Evolutionary conservation across 306 rosid genomes (phyloP).

Genomic region (Abrus pulchellus): DNA sequence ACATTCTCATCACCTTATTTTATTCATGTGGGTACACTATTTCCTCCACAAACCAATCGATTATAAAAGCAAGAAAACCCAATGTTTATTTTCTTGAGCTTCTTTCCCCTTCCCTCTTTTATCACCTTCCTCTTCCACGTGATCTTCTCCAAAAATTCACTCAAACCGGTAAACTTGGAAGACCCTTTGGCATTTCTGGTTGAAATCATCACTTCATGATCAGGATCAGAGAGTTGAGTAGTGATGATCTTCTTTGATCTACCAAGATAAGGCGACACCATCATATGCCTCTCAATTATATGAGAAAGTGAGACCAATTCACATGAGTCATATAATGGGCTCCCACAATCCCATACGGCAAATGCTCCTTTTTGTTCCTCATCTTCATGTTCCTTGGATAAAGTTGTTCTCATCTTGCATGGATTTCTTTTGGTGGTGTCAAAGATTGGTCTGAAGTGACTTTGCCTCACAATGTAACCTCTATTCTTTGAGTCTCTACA

Average conservation of each 20-base stretch:
- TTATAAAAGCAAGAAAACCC: constrained; percentile 46
- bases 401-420: constrained; percentile 49
- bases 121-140: constrained; percentile 55
- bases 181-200: constrained; percentile 37
- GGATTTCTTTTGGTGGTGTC: background rate
- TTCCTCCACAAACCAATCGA: constrained; percentile 58
- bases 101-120: constrained; percentile 43
- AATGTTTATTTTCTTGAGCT: constrained; percentile 45
- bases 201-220: constrained; percentile 13
- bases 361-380: constrained; percentile 16
- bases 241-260: constrained; percentile 59
- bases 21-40: background rate
- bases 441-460: constrained; percentile 4
- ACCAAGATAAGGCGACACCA: constrained; percentile 58
- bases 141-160: constrained; percentile 50
- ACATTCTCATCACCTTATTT: constrained; percentile 32
- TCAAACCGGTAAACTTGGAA: constrained; percentile 46
- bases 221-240: constrained; percentile 30
- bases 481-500: background rate
- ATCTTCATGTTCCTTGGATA: constrained; percentile 28
- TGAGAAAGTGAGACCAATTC: constrained; percentile 71
- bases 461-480: constrained; percentile 1
- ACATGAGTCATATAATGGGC: constrained; percentile 82
- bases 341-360: constrained; percentile 87
- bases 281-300: constrained; percentile 76